Conservation (phyloP, 2,329 filamentous ascomycete genomes). For the Trichoderma sp. region DNA sequence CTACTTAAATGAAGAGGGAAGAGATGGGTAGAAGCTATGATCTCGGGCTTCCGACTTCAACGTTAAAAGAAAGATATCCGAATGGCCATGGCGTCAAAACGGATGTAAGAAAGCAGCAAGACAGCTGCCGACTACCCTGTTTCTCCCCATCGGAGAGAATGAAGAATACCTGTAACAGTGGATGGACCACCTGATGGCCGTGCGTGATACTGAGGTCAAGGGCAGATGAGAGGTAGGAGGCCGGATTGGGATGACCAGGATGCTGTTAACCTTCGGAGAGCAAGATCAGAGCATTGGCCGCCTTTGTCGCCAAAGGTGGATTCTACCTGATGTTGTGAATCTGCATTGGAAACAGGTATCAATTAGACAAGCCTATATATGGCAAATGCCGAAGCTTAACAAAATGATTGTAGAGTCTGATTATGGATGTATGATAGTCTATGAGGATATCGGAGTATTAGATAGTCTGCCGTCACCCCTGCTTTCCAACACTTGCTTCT, state of each 20-base stretch:
- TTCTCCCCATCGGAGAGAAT: not conserved
- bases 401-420: not conserved
- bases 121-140: not conserved
- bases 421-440: not conserved
- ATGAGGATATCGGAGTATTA: not conserved
- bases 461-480: not conserved
- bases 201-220: not conserved
- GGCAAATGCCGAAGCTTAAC: not conserved
- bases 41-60: not conserved
- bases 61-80: not conserved
- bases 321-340: not conserved
- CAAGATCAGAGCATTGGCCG: not conserved
- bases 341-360: not conserved
- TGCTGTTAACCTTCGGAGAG: not conserved
- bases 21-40: not conserved
- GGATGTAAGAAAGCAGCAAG: not conserved
- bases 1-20: not conserved
- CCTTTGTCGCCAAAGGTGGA: not conserved
- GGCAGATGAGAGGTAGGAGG: not conserved
- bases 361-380: not conserved
- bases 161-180: not conserved
- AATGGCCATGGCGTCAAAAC: not conserved
- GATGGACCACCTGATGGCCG: not conserved
- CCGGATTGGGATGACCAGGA: not conserved
- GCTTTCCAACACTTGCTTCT: not conserved